Evolutionary conservation across 2,329 filamentous ascomycete genomes (phyloP), one percentile per base, ranked within the genome.

Genomic region (Helicocarpus griseus): DNA sequence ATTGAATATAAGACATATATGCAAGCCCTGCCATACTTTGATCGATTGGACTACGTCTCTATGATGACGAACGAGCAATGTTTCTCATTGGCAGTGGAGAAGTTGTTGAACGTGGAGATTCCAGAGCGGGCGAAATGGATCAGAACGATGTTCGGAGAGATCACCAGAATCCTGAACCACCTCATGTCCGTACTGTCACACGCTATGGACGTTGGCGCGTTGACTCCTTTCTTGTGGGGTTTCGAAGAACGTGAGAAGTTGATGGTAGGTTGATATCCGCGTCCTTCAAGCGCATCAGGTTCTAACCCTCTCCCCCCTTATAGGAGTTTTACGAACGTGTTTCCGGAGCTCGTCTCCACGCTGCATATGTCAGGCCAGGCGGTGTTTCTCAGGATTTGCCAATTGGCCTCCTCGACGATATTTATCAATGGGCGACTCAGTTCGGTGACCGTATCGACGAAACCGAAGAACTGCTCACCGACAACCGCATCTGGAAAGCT

Each of bases 11-110:
- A 95, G 80, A 95, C 91, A 62, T 98, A 98, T 69, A 81, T 97
- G 66, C 93, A 98, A 78, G 93, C 93, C 53, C 78, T 98, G 67
- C 93, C 93, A 52, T 98, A 98, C 78, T 98, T 98, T 69, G 93
- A 98, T 75, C 89, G 93, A 62, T 79, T 98, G 70, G 93, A 98
- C 74, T 98, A 98, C 72, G 90, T 96, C 62, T 96, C 89, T 65
- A 98, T 98, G 94, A 98, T 98, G 93, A 98, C 93, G 65, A 98
- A 98, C 73, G 93, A 98, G 79, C 93, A 98, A 75, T 95, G 89
- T 68, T 98, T 89, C 73, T 83, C 89, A 35, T 80, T 98, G 59
- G 93, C 89, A 19, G 91, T 97, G 51, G 93, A 98, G 80, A 98
- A 98, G 79, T 80, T 98, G 55, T 78, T 98, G 64, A 98, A 98